Evolutionary conservation across 2,329 filamentous ascomycete genomes (phyloP), one percentile per base, ranked within the genome.

Genomic region (Epichloe festucae): DNA sequence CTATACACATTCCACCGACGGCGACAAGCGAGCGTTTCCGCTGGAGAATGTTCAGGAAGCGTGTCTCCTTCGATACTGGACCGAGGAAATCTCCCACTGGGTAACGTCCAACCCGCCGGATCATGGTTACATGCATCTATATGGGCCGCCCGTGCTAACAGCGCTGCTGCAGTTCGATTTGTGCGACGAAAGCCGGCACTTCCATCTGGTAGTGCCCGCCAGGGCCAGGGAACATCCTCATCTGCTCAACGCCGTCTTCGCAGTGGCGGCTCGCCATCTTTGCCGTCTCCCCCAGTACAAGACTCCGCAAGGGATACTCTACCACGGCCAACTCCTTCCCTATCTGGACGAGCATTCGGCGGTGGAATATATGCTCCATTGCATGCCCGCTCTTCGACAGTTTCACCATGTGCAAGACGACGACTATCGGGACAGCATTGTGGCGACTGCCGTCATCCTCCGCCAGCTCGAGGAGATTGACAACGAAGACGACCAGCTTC

Each of bases 401-500:
- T 70, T 70, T 27, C 65, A 69, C 44, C 62, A 64, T 10, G 60
- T 65, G 5, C 58, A 63, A 10, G 67, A 70, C 23, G 67, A 68
- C 17, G 67, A 69, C 17, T 67, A 67, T 15, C 59, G 67, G 1
- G 68, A 70, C 48, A 70, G 67, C 40, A 66, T 70, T 51, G 65
- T 70, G 36, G 66, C 68, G 1, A 70, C 68, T 1, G 67, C 66
- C 3, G 67, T 70, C 11, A 70, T 70, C 12, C 58, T 70, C 0
- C 63, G 68, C 2, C 68, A 70, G 53, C 57, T 70, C 6, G 68
- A 70, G 52, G 68, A 70, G 53, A 70, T 70, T 47, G 68, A 70
- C 45, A 64, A 67, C 15, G 67, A 70, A 34, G 62, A 67, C 11
- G 64, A 67, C 10, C 52, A 50, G 4, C 23, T 45, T 4, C 49